Conservation (phyloP, 345 rosid species). For the Citrus reticulata region DNA sequence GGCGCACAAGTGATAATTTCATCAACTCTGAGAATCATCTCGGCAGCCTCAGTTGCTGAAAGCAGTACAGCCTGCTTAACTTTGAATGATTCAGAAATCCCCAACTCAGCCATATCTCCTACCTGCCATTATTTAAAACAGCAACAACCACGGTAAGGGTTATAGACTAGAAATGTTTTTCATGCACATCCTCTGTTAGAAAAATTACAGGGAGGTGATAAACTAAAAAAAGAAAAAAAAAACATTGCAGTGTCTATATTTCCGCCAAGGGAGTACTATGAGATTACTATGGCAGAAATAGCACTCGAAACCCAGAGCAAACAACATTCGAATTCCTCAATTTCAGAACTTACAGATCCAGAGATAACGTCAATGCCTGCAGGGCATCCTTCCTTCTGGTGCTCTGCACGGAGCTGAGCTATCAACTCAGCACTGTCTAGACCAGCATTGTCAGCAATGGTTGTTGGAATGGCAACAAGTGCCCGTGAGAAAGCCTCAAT, state of each 20-base stretch:
- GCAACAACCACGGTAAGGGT: neutral
- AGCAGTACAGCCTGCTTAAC: conserved; percentile 93
- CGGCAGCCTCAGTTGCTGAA: conserved; percentile 97
- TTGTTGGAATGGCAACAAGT: conserved; percentile 79
- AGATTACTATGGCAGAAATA: neutral
- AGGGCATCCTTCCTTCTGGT: conserved; percentile 70
- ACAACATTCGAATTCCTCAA: neutral
- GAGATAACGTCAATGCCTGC: conserved; percentile 89
- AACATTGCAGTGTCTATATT: neutral
- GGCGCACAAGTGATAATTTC: conserved; percentile 85
- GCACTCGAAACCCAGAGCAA: neutral
- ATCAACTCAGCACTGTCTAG: conserved; percentile 94
- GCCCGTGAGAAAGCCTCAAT: conserved; percentile 93
- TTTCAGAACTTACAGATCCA: conserved; percentile 69
- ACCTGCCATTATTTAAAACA: conserved; percentile 43
- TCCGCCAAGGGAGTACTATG: neutral
- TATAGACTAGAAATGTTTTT: neutral
- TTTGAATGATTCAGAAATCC: conserved; percentile 89
- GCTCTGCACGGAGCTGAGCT: conserved; percentile 97
- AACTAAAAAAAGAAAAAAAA: neutral
- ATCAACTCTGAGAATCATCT: conserved; percentile 82
- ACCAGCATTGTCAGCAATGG: conserved; percentile 96
- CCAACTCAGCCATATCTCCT: conserved; percentile 82
- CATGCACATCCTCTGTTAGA: neutral
- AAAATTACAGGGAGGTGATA: neutral